Evolutionary conservation across 441 rosid species (phyloP), one percentile per base, ranked within the genome.

Genomic region (Metrosideros polymorpha): DNA sequence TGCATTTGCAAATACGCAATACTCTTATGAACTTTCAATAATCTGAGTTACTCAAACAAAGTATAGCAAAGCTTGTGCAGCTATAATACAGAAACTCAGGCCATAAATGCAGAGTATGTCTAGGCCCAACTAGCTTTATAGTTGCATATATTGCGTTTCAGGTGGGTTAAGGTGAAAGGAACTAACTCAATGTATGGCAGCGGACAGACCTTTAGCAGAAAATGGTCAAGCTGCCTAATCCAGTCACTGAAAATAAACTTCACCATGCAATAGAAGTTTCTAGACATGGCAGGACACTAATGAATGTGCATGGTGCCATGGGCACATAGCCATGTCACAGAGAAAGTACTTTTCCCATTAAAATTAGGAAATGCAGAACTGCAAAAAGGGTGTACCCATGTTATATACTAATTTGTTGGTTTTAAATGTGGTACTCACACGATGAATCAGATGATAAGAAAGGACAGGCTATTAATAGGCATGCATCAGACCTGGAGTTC

Each of bases 401-500:
- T 22, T 10, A 71, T 39, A 5, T 5, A 39, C 49, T 35, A 71
- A 71, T 71, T 71, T 71, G 47, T 71, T 39, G 32, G 19, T 30
- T 53, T 85, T 30, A 85, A 85, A 53, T 4, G 32, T 7, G 61
- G 7, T 55, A 30, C 32, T 12, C 29, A 50, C 50, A 9, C 24
- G 27, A 39, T 39, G 61, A 79, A 77, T 76, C 52, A 43, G 57
- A 55, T 1, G 29, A 76, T 54, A 13, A 54, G 50, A 29, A 14
- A 85, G 29, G 79, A 39, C 17, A 12, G 79, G 47, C n/a, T 71
- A 10, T 71, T 17, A 17, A 35, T 53, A 86, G 30, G 84, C 71
- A 87, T 45, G 85, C 50, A 53, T 83, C 90, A 91, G 86, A 96
- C 99, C 99, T 98, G 96, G 89, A 98, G 97, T 85, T 94, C 96